phyloP scores from a whole-genome alignment of 108 stramenopile species.

The Thalassiosira profunda region DNA sequence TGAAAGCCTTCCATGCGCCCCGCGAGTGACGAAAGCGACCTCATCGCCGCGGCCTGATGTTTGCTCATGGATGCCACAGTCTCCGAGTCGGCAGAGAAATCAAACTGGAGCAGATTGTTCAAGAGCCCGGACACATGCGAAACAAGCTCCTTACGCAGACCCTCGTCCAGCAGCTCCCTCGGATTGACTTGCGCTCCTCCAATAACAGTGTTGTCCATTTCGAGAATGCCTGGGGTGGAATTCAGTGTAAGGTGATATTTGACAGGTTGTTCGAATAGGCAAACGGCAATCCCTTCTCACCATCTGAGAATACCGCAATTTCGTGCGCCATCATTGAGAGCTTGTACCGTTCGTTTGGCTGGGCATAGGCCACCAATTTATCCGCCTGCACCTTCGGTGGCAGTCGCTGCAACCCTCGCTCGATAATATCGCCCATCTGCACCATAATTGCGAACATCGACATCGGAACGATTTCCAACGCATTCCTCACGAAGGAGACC shows the following conservation, averaged over 20 bases:
- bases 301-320: slow-evolving; percentile 67
- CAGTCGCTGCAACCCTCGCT: slow-evolving; percentile 22
- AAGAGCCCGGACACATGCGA: slow-evolving; percentile 45
- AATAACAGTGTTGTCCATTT: slow-evolving; percentile 66
- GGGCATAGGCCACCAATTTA: slow-evolving; percentile 49
- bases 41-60: slow-evolving; percentile 31
- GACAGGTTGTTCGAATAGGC: no score
- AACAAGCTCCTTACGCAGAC: slow-evolving; percentile 67
- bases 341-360: slow-evolving; percentile 52
- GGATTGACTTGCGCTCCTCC: slow-evolving; percentile 71
- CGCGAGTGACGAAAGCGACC: slow-evolving; percentile 26
- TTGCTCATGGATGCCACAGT: slow-evolving; percentile 32
- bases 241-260: no score
- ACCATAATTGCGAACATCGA: slow-evolving; percentile 61
- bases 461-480: slow-evolving; percentile 62
- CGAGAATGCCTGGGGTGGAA: slow-evolving; percentile 55
- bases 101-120: slow-evolving; percentile 50
- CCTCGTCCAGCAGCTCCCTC: slow-evolving; percentile 59
- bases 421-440: slow-evolving; percentile 49
- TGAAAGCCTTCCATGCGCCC: slow-evolving; percentile 51
- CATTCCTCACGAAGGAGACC: slow-evolving; percentile 60
- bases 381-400: slow-evolving; percentile 56
- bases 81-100: slow-evolving; percentile 45
- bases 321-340: slow-evolving; percentile 64
- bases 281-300: no score